phyloP scores from a whole-genome alignment of 805 yeast species.

The Wickerhamomyces alni region DNA sequence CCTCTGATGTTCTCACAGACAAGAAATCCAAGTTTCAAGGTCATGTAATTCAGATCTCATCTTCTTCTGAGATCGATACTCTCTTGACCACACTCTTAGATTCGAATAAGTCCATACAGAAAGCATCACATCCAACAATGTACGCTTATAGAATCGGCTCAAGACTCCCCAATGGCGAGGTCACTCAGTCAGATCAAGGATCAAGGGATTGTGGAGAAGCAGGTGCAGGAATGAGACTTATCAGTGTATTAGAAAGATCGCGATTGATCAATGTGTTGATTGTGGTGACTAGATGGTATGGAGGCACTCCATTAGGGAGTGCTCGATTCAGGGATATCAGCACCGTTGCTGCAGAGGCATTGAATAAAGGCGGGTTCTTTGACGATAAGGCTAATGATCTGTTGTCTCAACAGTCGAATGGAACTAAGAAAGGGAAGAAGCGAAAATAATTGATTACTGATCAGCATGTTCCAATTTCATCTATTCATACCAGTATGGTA shows the following conservation, averaged over 20 bases:
- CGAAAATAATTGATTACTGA: not conserved
- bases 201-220: conserved; percentile 66
- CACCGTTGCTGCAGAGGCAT: conserved; percentile 46
- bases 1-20: conserved; percentile 35
- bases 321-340: conserved; percentile 65
- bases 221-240: conserved; percentile 61
- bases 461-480: too few relatives aligned
- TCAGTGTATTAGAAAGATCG: conserved; percentile 46
- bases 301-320: conserved; percentile 71
- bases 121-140: conserved; percentile 70
- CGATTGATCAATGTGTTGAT: conserved; percentile 49
- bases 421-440: not conserved
- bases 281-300: conserved; percentile 78
- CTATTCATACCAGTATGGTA: too few relatives aligned
- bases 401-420: not conserved
- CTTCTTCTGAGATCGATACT: conserved; percentile 35
- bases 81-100: conserved; percentile 36
- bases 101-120: conserved; percentile 41
- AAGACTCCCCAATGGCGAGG: conserved; percentile 6
- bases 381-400: not conserved
- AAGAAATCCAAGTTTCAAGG: conserved; percentile 67
- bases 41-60: conserved; percentile 37
- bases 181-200: conserved; percentile 41
- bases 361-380: conserved; percentile 32
- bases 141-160: conserved; percentile 62